Percentiles rank a stretch among this genome's conserved stretches.
These are phyloP conservation scores for Cerrena zonata DNA, from an alignment of 1,284 basidiomycete species.

Conservation along the genomic window DNA sequence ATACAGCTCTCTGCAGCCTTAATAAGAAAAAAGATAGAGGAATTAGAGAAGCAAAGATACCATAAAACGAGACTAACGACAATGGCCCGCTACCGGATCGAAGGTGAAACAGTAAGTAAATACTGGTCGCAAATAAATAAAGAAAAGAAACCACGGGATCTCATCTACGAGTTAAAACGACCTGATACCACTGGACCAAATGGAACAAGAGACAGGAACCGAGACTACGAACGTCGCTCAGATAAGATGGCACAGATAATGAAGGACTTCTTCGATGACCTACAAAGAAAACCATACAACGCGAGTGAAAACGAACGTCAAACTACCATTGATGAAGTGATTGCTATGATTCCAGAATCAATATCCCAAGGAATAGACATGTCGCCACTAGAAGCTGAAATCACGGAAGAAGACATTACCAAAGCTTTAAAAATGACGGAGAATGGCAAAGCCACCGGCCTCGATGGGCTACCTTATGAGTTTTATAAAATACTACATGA, in stretches of 20 bases:
- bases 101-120: constrained; percentile 6
- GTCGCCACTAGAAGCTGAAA: not conserved
- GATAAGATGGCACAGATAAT: constrained; percentile 6
- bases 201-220: no score
- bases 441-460: constrained; percentile 10
- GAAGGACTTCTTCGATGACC: not conserved
- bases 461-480: constrained; percentile 20
- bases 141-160: constrained; percentile 7
- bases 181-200: not conserved
- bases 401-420: not conserved
- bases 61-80: not conserved
- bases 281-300: constrained; percentile 1
- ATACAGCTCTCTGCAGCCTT: no score
- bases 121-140: constrained; percentile 8
- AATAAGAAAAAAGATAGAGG: not conserved
- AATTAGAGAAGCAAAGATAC: constrained; percentile 1
- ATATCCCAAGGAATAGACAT: not conserved
- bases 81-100: not conserved
- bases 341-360: not conserved
- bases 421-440: not conserved
- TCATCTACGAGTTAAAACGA: constrained; percentile 3
- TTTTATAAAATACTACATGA: constrained; percentile 23
- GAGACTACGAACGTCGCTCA: not conserved
- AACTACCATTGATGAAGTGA: not conserved
- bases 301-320: not conserved